phyloP scores from a whole-genome alignment of 441 rosid genomes.

The Gossypium gossypioides region DNA sequence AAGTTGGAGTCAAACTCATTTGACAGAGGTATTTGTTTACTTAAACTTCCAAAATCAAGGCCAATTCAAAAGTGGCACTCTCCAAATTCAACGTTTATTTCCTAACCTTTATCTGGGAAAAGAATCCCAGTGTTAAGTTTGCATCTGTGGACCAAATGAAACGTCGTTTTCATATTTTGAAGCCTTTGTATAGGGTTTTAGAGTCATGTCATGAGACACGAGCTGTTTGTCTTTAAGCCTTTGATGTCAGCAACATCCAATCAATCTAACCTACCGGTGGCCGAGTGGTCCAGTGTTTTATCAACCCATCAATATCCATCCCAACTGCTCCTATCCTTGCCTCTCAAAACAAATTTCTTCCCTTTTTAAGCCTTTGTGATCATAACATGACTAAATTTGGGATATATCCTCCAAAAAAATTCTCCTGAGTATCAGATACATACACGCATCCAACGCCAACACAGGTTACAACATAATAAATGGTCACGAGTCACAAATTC shows the following conservation, averaged over 20 bases:
- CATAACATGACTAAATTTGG: not conserved
- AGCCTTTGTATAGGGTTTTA: not conserved
- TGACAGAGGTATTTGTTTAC: not conserved
- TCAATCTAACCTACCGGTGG: constrained; percentile 11
- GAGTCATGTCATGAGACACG: not conserved
- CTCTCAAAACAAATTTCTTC: not conserved
- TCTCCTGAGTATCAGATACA: not conserved
- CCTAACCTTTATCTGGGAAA: not conserved
- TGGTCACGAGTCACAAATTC: not conserved
- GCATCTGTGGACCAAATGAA: not conserved
- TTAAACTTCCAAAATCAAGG: not conserved
- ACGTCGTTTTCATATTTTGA: not conserved
- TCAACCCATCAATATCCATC: constrained; percentile 4
- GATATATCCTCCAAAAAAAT: not conserved
- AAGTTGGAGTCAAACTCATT: not conserved
- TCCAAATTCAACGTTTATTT: not conserved
- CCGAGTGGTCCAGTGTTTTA: constrained; percentile 13
- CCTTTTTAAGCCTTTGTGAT: not conserved
- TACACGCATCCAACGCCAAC: not conserved
- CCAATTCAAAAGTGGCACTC: not conserved
- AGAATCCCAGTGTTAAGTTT: not conserved
- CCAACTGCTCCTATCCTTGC: not conserved
- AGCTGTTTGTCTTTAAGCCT: not conserved
- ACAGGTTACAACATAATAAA: not conserved
- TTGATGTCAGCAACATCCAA: not conserved